Percentiles rank a stretch among this genome's conserved stretches.
These are phyloP conservation scores for Capsicum rhomboideum DNA, from an alignment of 257 asterid species.

Conservation along the genomic window DNA sequence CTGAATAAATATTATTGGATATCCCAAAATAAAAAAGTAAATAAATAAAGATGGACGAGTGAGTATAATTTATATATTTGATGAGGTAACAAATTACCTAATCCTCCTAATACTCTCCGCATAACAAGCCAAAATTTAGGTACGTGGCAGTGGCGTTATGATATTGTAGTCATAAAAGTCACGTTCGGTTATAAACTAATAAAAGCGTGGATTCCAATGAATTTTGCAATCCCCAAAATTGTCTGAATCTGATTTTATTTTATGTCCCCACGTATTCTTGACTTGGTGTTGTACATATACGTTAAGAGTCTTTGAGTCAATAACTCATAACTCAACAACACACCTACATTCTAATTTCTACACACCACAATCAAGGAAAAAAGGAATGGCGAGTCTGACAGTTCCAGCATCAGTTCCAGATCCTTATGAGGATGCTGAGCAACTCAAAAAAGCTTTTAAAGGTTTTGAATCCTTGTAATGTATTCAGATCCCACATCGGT, in stretches of 20 bases:
- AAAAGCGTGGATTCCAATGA: neutral
- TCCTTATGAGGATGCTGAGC: constrained; percentile 57
- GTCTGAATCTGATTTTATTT: neutral
- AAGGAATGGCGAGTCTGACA: constrained; percentile 58
- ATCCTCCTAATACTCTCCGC: no score
- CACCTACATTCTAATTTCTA: no score
- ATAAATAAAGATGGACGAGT: no score
- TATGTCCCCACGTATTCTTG: neutral
- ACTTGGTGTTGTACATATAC: neutral
- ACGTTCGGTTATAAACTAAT: neutral
- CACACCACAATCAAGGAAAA: neutral
- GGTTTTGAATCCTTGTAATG: constrained; percentile 21
- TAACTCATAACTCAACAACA: neutral
- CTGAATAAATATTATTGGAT: no score
- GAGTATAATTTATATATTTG: no score
- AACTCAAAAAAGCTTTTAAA: constrained; percentile 67
- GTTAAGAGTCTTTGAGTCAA: neutral
- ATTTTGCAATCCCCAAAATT: neutral
- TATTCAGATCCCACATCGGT: neutral
- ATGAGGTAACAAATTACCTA: no score
- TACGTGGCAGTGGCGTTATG: neutral
- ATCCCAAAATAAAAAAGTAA: no score
- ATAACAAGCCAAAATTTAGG: neutral
- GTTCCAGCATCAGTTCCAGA: constrained; percentile 66
- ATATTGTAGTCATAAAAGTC: neutral